These are phyloP conservation scores for Botryobasidium botryosum DNA, from an alignment of 768 basidiomycete genomes.

Conservation along the genomic window DNA sequence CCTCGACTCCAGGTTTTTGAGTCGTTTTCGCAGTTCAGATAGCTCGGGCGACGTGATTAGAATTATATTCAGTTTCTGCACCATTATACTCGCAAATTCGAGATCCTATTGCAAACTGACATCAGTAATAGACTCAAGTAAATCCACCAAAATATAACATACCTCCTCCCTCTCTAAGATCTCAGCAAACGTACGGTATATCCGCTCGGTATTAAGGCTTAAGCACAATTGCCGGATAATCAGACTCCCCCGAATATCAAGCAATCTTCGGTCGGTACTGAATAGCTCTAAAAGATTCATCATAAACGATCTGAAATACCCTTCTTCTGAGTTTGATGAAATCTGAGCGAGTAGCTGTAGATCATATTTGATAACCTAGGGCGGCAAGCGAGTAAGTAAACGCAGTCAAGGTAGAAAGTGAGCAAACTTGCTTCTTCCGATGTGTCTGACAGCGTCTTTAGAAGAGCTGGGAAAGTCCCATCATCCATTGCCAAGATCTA, in stretches of 20 bases:
- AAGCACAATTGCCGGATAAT: slow-evolving; percentile 92
- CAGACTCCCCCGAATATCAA: slow-evolving; percentile 84
- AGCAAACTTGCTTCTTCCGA: slow-evolving; percentile 63
- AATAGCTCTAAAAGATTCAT: slow-evolving; percentile 86
- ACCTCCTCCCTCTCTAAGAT: slow-evolving; percentile 98
- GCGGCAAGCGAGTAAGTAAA: neutral
- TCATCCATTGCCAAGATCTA: slow-evolving; percentile 94
- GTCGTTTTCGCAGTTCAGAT: slow-evolving; percentile 79
- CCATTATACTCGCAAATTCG: slow-evolving; percentile 94
- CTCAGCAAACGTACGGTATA: slow-evolving; percentile 91
- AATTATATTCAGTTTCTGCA: slow-evolving; percentile 93
- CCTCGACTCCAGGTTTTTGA: slow-evolving; percentile 86
- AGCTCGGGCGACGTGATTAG: slow-evolving; percentile 92
- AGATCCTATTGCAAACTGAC: slow-evolving; percentile 46
- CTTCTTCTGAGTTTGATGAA: slow-evolving; percentile 86
- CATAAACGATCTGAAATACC: slow-evolving; percentile 93
- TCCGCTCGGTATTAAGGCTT: slow-evolving; percentile 86
- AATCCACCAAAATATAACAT: slow-evolving; percentile 13
- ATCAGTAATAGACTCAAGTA: neutral
- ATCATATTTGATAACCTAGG: slow-evolving; percentile 87
- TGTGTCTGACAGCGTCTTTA: slow-evolving; percentile 90
- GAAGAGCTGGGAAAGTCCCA: slow-evolving; percentile 85
- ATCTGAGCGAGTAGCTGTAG: slow-evolving; percentile 93
- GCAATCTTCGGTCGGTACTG: slow-evolving; percentile 76
- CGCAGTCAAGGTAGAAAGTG: neutral